These are phyloP conservation scores for Alternaria hordeiaustralica DNA, from an alignment of 2,329 filamentous ascomycete species.

Conservation along the genomic window DNA sequence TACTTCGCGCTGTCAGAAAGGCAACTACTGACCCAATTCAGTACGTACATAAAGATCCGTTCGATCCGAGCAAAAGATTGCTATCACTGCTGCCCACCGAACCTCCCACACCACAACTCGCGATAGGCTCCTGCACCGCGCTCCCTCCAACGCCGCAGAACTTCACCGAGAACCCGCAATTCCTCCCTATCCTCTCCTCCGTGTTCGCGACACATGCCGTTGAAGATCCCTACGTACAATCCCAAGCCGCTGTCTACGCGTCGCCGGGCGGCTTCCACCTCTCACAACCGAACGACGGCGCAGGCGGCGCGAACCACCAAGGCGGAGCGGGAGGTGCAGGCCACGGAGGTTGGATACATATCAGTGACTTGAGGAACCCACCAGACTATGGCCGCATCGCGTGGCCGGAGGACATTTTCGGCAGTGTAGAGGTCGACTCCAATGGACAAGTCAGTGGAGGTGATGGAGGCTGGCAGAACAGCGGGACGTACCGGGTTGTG, in stretches of 20 bases:
- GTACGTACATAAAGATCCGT: slow-evolving; percentile 59
- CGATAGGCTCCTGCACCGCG: slow-evolving; percentile 61
- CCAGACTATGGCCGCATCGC: slow-evolving; percentile 70
- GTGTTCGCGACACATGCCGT: slow-evolving; percentile 62
- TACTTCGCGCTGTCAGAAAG: not conserved
- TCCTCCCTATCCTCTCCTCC: slow-evolving; percentile 63
- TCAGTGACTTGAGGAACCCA: slow-evolving; percentile 65
- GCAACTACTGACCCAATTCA: slow-evolving; percentile 26
- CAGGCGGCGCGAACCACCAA: slow-evolving; percentile 64
- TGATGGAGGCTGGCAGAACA: slow-evolving; percentile 65
- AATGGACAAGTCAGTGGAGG: slow-evolving; percentile 63
- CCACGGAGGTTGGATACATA: slow-evolving; percentile 67
- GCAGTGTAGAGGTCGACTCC: slow-evolving; percentile 67
- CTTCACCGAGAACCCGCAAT: slow-evolving; percentile 63
- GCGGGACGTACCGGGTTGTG: slow-evolving; percentile 67
- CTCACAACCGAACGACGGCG: slow-evolving; percentile 55
- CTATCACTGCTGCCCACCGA: slow-evolving; percentile 64
- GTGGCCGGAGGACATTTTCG: slow-evolving; percentile 71
- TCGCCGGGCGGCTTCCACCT: slow-evolving; percentile 64
- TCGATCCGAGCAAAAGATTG: slow-evolving; percentile 50
- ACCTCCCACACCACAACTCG: slow-evolving; percentile 60
- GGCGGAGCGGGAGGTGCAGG: slow-evolving; percentile 65
- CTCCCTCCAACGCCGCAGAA: slow-evolving; percentile 64
- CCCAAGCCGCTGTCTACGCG: slow-evolving; percentile 66
- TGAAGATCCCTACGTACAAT: slow-evolving; percentile 62